These are phyloP conservation scores for Trichosporon ovoides DNA, from an alignment of 1,284 basidiomycete genomes.

Conservation along the genomic window DNA sequence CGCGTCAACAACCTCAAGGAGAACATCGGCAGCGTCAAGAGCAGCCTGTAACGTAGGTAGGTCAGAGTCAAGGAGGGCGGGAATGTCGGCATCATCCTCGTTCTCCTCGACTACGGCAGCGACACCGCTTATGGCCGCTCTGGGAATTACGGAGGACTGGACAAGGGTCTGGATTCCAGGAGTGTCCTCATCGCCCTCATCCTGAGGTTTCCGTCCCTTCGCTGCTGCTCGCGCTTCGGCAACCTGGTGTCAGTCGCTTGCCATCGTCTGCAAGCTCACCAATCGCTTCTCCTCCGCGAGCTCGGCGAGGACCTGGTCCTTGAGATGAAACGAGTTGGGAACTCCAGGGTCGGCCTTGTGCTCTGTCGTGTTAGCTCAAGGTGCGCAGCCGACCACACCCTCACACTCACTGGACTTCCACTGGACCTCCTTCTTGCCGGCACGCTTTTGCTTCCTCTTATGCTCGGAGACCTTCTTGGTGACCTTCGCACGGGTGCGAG, in stretches of 20 bases:
- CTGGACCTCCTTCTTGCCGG: slow-evolving; percentile 73
- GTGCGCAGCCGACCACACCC: background rate
- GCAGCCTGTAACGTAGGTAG: slow-evolving; percentile 65
- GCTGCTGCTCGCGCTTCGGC: background rate
- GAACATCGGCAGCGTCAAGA: slow-evolving; percentile 73
- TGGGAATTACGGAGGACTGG: slow-evolving; percentile 22
- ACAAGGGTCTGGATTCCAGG: slow-evolving; percentile 36
- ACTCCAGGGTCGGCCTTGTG: slow-evolving; percentile 86
- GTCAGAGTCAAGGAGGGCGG: slow-evolving; percentile 62
- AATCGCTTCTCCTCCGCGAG: slow-evolving; percentile 69
- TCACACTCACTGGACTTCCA: slow-evolving; percentile 81
- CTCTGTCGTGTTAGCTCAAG: slow-evolving; percentile 52
- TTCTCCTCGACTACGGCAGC: slow-evolving; percentile 12
- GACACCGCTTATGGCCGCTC: slow-evolving; percentile 18
- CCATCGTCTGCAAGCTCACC: background rate
- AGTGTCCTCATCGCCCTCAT: slow-evolving; percentile 42
- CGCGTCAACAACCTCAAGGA: slow-evolving; percentile 79
- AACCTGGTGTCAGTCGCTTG: background rate
- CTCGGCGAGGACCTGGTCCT: slow-evolving; percentile 92
- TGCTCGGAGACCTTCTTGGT: slow-evolving; percentile 74
- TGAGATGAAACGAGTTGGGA: slow-evolving; percentile 95
- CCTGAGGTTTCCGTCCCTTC: slow-evolving; percentile 17
- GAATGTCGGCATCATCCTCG: slow-evolving; percentile 54
- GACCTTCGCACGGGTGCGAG: slow-evolving; percentile 69
- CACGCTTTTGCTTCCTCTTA: slow-evolving; percentile 70